Evolutionary conservation across 2,329 filamentous ascomycete species (phyloP).

Genomic region (Talaromyces amestolkiae): DNA sequence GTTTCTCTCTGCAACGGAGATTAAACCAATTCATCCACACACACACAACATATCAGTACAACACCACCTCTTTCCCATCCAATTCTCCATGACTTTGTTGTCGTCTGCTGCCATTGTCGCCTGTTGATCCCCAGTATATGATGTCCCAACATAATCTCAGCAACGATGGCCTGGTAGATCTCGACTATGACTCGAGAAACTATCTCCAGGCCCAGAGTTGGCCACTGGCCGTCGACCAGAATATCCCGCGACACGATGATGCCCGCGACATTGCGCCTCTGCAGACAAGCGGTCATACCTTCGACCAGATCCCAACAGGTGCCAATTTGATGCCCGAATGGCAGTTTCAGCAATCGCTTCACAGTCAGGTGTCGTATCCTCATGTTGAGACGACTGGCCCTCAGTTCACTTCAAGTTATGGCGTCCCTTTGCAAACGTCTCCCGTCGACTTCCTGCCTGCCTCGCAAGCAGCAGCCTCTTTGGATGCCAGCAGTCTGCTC

Average conservation of each 20-base stretch:
- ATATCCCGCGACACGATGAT: constrained; percentile 22
- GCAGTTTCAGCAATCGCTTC: constrained; percentile 45
- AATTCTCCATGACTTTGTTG: constrained; percentile 7
- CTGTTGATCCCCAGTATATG: constrained; percentile 21
- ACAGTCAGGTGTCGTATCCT: constrained; percentile 38
- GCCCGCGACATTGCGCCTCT: constrained; percentile 44
- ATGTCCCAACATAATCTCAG: constrained; percentile 48
- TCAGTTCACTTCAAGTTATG: constrained; percentile 60
- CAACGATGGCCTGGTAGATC: constrained; percentile 46
- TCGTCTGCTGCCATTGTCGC: constrained; percentile 5
- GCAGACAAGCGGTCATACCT: constrained; percentile 44
- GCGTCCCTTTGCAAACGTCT: constrained; percentile 43
- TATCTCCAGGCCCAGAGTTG: constrained; percentile 45
- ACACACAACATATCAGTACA: constrained; percentile 17
- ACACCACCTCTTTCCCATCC: background rate
- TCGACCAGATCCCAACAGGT: constrained; percentile 45
- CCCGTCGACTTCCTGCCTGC: constrained; percentile 58
- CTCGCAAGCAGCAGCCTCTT: constrained; percentile 53
- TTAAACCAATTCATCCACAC: constrained; percentile 21
- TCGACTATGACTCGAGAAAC: constrained; percentile 49
- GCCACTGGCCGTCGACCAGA: constrained; percentile 44
- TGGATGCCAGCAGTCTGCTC: constrained; percentile 59
- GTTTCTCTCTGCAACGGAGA: background rate
- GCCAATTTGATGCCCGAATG: constrained; percentile 47
- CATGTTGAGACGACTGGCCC: constrained; percentile 54